Conservation (phyloP, 148 eudicot genomes). For the Dianthus caryophyllus region DNA sequence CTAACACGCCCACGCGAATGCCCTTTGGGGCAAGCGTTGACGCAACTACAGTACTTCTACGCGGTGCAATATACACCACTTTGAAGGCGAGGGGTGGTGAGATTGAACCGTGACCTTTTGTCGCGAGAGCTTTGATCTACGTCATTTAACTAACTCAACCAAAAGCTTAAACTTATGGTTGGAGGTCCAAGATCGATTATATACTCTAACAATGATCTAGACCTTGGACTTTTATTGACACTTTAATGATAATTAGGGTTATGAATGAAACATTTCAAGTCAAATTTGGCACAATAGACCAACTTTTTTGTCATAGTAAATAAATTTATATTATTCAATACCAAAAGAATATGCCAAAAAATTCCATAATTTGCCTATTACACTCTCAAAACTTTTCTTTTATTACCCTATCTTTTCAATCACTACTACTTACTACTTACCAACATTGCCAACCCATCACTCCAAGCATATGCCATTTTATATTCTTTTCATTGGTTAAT, state of each 20-base stretch:
- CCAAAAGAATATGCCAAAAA: slow-evolving; percentile 22
- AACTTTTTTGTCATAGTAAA: background rate
- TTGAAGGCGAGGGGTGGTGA: too few species aligned
- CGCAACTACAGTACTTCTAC: too few species aligned
- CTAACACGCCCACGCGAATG: too few species aligned
- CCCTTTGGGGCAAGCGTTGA: too few species aligned
- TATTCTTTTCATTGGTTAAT: slow-evolving; percentile 37
- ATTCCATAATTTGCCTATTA: slow-evolving; percentile 10
- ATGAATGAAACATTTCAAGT: background rate
- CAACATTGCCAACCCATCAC: slow-evolving; percentile 35
- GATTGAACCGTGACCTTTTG: too few species aligned
- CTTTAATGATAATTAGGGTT: background rate
- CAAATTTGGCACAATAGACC: slow-evolving; percentile 16
- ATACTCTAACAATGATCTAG: background rate
- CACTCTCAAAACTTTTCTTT: background rate
- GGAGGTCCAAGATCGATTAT: too few species aligned
- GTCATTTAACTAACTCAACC: too few species aligned
- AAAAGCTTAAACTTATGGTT: too few species aligned
- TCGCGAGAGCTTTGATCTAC: too few species aligned
- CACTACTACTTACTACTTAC: slow-evolving; percentile 11
- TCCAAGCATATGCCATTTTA: slow-evolving; percentile 67
- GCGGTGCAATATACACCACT: too few species aligned
- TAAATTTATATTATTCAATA: background rate
- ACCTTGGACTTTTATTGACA: background rate
- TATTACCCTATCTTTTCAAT: background rate